A percentile compares a stretch with the other conserved stretches of the same genome.
These are phyloP conservation scores for Gamsiella multidivaricata DNA, from an alignment of 192 early-diverging fungal genomes.

Conservation along the genomic window DNA sequence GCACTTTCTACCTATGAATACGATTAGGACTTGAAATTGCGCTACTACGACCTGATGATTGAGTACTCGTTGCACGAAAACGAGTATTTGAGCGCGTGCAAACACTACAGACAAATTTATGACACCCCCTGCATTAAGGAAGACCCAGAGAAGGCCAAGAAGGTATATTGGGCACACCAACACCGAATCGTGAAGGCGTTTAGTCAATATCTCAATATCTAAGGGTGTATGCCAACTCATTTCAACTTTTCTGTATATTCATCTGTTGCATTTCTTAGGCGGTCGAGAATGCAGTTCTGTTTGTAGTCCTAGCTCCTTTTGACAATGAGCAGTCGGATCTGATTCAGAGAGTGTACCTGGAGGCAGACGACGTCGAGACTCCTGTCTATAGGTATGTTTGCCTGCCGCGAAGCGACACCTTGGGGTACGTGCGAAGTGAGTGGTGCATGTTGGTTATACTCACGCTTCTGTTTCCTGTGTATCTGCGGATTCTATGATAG, in stretches of 20 bases:
- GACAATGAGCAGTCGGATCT: conserved; percentile 97
- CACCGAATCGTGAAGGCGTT: too few species aligned
- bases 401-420: background rate
- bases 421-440: background rate
- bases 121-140: conserved; percentile 84
- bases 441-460: conserved; percentile 4
- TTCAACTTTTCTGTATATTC: too few species aligned
- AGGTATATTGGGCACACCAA: too few species aligned
- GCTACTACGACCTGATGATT: conserved; percentile 97
- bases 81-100: conserved; percentile 90
- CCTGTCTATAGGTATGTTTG: conserved; percentile 73
- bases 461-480: background rate
- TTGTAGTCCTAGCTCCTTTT: conserved; percentile 89
- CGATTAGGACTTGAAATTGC: conserved; percentile 88
- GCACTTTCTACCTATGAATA: background rate
- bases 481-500: too few species aligned
- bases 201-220: too few species aligned
- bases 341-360: conserved; percentile 86
- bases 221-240: too few species aligned
- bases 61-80: conserved; percentile 92
- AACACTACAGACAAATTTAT: conserved; percentile 93
- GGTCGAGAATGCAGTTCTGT: conserved; percentile 86
- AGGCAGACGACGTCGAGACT: conserved; percentile 82
- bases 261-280: too few species aligned
- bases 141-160: conserved; percentile 80